Conservation (phyloP, 148 eudicot genomes). For the Amaranthus palmeri region DNA sequence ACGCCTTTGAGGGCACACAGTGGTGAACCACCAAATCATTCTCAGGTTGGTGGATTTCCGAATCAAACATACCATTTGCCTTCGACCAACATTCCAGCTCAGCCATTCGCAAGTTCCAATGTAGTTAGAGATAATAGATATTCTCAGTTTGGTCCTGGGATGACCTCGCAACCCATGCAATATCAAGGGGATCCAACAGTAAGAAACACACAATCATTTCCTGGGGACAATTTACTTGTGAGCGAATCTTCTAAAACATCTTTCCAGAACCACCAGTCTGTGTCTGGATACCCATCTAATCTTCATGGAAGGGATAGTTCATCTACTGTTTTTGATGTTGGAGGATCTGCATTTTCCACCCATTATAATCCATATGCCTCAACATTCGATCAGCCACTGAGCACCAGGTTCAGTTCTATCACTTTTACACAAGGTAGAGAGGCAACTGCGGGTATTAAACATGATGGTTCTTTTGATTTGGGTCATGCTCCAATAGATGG, state of each 20-base stretch:
- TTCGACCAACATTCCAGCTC: conserved; percentile 32
- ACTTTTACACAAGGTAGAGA: conserved; percentile 41
- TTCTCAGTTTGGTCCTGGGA: conserved; percentile 30
- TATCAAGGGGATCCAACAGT: conserved; percentile 24
- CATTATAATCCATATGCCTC: conserved; percentile 91
- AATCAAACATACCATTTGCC: conserved; percentile 31
- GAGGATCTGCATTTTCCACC: conserved; percentile 47
- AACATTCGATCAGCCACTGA: conserved; percentile 77
- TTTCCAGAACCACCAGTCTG: conserved; percentile 32
- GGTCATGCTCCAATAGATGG: conserved; percentile 39
- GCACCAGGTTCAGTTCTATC: conserved; percentile 56
- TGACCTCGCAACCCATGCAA: conserved; percentile 19
- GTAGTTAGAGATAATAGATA: conserved; percentile 32
- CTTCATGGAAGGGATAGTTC: conserved; percentile 36
- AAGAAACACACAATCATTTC: conserved; percentile 15
- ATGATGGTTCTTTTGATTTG: conserved; percentile 38
- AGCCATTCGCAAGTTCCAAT: conserved; percentile 33
- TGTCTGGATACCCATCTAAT: conserved; percentile 37
- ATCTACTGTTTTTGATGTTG: conserved; percentile 36
- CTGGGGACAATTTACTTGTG: conserved; percentile 11
- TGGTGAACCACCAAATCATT: conserved; percentile 30
- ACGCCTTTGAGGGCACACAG: conserved; percentile 33
- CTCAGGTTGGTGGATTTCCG: conserved; percentile 42
- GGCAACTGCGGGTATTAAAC: conserved; percentile 27
- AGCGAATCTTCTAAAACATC: conserved; percentile 19